phyloP scores from a whole-genome alignment of 495 filamentous ascomycete species.

The Xylaria acuta region DNA sequence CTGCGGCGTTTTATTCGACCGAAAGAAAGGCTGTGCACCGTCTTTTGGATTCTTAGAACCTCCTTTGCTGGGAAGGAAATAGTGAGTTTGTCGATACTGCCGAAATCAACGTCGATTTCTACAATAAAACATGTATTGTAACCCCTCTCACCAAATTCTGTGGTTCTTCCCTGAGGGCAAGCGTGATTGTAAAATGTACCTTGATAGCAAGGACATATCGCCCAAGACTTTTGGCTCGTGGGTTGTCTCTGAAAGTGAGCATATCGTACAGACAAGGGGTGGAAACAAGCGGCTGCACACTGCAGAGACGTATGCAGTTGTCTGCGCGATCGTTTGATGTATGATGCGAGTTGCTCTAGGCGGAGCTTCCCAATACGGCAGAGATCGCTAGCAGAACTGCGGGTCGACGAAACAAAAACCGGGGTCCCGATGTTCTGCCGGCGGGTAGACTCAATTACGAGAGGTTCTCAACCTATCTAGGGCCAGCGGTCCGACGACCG shows the following conservation, averaged over 20 bases:
- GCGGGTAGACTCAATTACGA: background rate
- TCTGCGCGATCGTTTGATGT: background rate
- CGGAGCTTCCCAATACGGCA: conserved; percentile 34
- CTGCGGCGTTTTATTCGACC: background rate
- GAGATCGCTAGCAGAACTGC: background rate
- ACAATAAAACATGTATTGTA: background rate
- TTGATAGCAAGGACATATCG: background rate
- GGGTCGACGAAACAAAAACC: conserved; percentile 4
- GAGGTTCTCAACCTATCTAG: background rate
- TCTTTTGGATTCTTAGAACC: background rate
- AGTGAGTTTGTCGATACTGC: background rate
- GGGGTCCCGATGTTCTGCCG: conserved; percentile 34
- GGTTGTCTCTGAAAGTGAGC: background rate
- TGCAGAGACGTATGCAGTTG: background rate
- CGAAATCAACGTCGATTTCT: background rate
- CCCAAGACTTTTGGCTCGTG: background rate
- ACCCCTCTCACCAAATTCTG: background rate
- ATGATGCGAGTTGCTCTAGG: background rate
- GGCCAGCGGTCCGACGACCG: background rate
- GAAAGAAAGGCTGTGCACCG: background rate
- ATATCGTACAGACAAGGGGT: background rate
- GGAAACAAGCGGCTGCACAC: background rate
- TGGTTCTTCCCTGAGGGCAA: background rate
- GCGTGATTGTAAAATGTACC: background rate
- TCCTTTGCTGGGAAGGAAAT: background rate